Conservation (phyloP, 352 stramenopile species). For the Pythium aquatile region DNA sequence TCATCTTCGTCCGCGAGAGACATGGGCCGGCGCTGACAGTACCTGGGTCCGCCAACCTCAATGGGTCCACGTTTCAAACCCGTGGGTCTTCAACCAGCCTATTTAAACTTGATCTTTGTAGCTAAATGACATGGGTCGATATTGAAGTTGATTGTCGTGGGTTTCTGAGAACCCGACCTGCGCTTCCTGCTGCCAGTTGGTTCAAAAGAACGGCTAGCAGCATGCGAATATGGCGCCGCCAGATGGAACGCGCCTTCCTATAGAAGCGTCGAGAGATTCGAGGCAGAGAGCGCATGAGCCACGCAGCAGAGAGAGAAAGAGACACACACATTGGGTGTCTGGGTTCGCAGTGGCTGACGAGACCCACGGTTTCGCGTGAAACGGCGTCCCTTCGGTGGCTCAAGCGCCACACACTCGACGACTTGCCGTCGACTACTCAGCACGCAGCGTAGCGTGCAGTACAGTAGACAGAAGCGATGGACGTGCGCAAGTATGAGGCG, state of each 20-base stretch:
- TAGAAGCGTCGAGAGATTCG: neutral
- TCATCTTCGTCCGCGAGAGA: neutral
- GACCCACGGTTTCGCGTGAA: neutral
- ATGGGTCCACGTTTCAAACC: neutral
- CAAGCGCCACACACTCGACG: neutral
- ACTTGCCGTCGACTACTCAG: neutral
- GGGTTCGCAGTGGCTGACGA: neutral
- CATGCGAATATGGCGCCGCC: neutral
- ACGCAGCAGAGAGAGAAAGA: neutral
- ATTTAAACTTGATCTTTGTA: too few relatives aligned
- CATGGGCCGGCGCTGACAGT: neutral
- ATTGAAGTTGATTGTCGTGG: too few relatives aligned
- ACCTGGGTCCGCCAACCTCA: neutral
- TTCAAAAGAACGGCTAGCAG: constrained; percentile 1
- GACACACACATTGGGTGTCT: neutral
- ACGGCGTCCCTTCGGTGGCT: neutral
- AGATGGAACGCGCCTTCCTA: neutral
- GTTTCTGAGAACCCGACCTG: neutral
- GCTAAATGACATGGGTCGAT: too few relatives aligned
- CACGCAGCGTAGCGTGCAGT: too few relatives aligned
- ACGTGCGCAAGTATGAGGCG: constrained; percentile 58
- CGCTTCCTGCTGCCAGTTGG: neutral
- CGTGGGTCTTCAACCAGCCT: neutral
- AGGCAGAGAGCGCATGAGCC: neutral
- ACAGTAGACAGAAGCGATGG: constrained; percentile 26